phyloP scores from a whole-genome alignment of 345 rosid species.

The Garcia nutans region DNA sequence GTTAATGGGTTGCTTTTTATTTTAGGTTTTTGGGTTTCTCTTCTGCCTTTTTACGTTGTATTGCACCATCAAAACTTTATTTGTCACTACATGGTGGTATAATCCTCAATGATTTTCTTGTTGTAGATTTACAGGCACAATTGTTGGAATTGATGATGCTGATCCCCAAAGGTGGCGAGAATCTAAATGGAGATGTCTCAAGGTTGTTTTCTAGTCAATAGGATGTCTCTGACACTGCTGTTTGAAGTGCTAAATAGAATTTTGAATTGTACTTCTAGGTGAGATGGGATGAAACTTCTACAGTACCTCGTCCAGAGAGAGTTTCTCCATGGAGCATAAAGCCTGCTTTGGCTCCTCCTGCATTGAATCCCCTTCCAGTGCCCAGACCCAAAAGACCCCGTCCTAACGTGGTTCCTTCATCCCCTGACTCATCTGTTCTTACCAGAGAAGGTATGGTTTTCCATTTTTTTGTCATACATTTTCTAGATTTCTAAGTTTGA shows the following conservation, averaged over 20 bases:
- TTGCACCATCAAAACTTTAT: not conserved
- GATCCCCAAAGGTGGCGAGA: conserved; percentile 49
- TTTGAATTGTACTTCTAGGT: conserved; percentile 28
- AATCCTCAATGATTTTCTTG: not conserved
- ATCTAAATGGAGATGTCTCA: conserved; percentile 64
- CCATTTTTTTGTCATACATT: not conserved
- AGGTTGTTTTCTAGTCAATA: conserved; percentile 28
- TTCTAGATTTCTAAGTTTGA: not conserved
- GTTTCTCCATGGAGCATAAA: conserved; percentile 62
- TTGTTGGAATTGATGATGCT: conserved; percentile 53
- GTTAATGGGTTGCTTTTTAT: not conserved
- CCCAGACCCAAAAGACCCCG: conserved; percentile 49
- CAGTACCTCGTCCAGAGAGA: conserved; percentile 44
- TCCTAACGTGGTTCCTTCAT: conserved; percentile 29
- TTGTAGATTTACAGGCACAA: conserved; percentile 51
- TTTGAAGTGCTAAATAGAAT: not conserved
- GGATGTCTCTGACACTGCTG: not conserved
- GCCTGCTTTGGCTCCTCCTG: conserved; percentile 45
- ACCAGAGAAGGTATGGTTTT: conserved; percentile 40
- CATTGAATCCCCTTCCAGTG: conserved; percentile 35
- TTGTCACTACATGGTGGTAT: not conserved
- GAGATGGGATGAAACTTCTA: conserved; percentile 56
- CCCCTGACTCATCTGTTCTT: conserved; percentile 39
- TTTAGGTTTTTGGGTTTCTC: not conserved
- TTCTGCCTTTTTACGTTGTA: not conserved